phyloP scores from a whole-genome alignment of 192 early-diverging fungal species.

The Rhizoclosmatium globosum region DNA sequence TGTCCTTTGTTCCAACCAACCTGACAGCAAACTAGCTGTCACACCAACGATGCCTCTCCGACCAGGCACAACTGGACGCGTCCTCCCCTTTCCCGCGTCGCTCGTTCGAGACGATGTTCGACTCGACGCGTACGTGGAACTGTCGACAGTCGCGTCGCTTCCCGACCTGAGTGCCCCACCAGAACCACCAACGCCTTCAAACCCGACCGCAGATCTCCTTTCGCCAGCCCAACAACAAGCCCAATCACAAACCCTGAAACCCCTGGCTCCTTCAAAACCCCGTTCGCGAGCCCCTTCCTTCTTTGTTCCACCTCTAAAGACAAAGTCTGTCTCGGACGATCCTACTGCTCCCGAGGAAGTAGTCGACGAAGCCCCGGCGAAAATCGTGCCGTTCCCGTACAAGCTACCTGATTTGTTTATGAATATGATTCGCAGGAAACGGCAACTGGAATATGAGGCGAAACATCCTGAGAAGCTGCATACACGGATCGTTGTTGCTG shows the following conservation, averaged over 20 bases:
- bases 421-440: constrained; percentile 9
- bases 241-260: neutral
- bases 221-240: neutral
- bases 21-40: no score
- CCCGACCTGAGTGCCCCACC: neutral
- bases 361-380: neutral
- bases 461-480: constrained; percentile 22
- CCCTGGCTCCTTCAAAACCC: neutral
- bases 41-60: neutral
- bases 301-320: neutral
- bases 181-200: neutral
- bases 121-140: constrained; percentile 24
- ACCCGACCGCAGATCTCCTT: neutral
- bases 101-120: constrained; percentile 23
- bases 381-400: neutral
- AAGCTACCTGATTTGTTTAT: constrained; percentile 24
- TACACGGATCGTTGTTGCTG: constrained; percentile 15
- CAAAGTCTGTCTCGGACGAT: neutral
- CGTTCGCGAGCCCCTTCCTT: neutral
- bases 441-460: constrained; percentile 19
- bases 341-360: no score
- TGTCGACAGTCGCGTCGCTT: constrained; percentile 10
- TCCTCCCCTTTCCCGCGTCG: constrained; percentile 30
- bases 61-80: constrained; percentile 24
- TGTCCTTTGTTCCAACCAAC: neutral